Conservation (phyloP, 768 basidiomycete species). For the Rhodotorula paludigena region DNA sequence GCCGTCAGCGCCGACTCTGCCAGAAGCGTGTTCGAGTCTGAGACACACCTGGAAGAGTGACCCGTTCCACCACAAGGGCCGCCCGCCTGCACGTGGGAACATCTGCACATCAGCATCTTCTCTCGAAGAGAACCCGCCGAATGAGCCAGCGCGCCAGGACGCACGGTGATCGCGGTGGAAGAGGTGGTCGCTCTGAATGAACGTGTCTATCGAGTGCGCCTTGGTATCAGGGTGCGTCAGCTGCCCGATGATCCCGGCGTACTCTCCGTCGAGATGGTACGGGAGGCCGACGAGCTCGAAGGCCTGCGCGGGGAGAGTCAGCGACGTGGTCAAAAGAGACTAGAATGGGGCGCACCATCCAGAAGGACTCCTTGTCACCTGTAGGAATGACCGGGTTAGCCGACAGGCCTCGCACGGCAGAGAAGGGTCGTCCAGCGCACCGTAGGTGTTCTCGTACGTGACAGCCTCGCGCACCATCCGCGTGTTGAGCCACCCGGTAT, state of each 20-base stretch:
- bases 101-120: neutral
- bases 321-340: fast-evolving
- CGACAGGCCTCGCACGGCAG: too few species aligned
- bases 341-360: conserved; percentile 15
- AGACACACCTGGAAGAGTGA: conserved; percentile 9
- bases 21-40: neutral
- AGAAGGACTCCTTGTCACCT: conserved; percentile 40
- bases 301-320: neutral
- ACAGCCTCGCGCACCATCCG: conserved; percentile 29
- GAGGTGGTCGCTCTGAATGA: conserved; percentile 33
- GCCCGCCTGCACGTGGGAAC: neutral
- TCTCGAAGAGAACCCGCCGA: neutral
- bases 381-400: too few species aligned
- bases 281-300: conserved; percentile 28
- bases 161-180: conserved; percentile 30
- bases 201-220: conserved; percentile 35
- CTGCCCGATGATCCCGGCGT: conserved; percentile 37
- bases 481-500: conserved; percentile 32
- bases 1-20: neutral
- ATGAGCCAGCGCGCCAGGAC: neutral
- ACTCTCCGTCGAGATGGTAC: conserved; percentile 25
- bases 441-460: conserved; percentile 38
- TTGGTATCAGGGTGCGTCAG: conserved; percentile 32
- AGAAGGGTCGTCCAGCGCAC: neutral
- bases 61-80: conserved; percentile 31